phyloP scores from a whole-genome alignment of 768 basidiomycete genomes.

The Podaxis sp. region DNA sequence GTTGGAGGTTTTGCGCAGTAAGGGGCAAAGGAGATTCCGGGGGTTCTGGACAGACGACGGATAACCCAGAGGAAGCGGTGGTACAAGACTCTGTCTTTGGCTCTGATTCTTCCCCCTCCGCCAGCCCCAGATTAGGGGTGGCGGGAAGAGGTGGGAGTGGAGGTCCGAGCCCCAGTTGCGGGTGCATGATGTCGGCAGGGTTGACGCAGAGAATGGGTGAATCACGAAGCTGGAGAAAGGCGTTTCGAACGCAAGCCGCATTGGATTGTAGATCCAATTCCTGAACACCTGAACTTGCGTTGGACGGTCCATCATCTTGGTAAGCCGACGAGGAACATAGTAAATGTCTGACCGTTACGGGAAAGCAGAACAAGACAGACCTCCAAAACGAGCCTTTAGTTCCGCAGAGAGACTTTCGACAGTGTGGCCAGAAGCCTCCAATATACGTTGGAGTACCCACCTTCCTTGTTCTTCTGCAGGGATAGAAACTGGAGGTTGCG shows the following conservation, averaged over 20 bases:
- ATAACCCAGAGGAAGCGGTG: not conserved
- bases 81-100: not conserved
- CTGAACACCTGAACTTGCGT: not conserved
- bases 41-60: not conserved
- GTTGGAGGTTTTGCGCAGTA: not conserved
- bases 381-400: slow-evolving; percentile 13
- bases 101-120: not conserved
- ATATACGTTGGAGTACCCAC: slow-evolving; percentile 1
- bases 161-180: slow-evolving; percentile 3
- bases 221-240: slow-evolving; percentile 16
- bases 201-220: slow-evolving; percentile 25
- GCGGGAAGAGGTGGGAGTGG: not conserved
- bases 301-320: slow-evolving; percentile 7
- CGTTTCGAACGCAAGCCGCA: slow-evolving; percentile 20
- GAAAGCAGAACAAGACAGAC: not conserved
- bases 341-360: not conserved
- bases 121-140: not conserved
- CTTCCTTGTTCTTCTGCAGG: not conserved
- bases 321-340: not conserved
- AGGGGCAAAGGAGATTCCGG: not conserved
- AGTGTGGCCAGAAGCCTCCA: slow-evolving; percentile 11
- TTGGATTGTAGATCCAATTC: slow-evolving; percentile 2
- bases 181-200: slow-evolving; percentile 29
- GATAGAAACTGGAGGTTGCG: not conserved
- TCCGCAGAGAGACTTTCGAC: slow-evolving; percentile 14